Percentiles rank a stretch among this genome's conserved stretches.
These are phyloP conservation scores for Parafenestella ontariensis DNA, from an alignment of 2,329 filamentous ascomycete genomes.

Conservation along the genomic window DNA sequence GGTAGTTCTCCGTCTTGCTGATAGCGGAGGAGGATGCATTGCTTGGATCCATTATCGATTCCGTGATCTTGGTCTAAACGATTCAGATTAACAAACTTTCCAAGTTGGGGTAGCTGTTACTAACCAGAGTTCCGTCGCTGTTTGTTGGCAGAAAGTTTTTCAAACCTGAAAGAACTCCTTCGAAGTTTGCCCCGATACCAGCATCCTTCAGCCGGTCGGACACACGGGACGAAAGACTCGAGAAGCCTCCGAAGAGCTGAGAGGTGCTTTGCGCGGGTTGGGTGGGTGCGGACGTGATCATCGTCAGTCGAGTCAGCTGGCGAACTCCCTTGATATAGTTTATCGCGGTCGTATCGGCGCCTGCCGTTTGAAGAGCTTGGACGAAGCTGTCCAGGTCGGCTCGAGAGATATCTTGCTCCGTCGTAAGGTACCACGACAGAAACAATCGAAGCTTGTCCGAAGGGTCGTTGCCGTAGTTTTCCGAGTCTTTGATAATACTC, in stretches of 20 bases:
- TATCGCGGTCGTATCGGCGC: constrained; percentile 77
- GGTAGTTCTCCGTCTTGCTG: constrained; percentile 92
- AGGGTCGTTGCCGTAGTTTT: constrained; percentile 84
- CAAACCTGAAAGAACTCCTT: constrained; percentile 91
- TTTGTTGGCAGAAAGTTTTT: constrained; percentile 98
- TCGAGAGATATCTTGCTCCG: constrained; percentile 84
- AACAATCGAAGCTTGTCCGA: constrained; percentile 92
- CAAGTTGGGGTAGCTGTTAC: too few species aligned
- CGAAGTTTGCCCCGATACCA: constrained; percentile 85
- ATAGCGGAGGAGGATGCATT: constrained; percentile 90
- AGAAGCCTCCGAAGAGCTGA: constrained; percentile 92
- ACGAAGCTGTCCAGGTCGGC: constrained; percentile 86
- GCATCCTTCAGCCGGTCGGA: constrained; percentile 95
- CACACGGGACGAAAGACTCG: constrained; percentile 85
- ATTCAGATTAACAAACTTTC: too few species aligned
- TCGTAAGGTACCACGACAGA: constrained; percentile 90
- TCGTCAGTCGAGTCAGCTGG: constrained; percentile 96
- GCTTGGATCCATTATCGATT: constrained; percentile 96
- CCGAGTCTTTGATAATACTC: constrained; percentile 79
- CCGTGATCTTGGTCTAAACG: constrained; percentile 99
- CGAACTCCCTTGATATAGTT: constrained; percentile 83
- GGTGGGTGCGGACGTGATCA: constrained; percentile 84
- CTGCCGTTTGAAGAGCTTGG: constrained; percentile 77
- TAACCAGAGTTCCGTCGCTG: constrained; percentile 90
- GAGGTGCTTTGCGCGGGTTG: constrained; percentile 70